A percentile compares a stretch with the other conserved stretches of the same genome.
phyloP scores from a whole-genome alignment of 495 filamentous ascomycete species.

The Achaetomiella virescens region DNA sequence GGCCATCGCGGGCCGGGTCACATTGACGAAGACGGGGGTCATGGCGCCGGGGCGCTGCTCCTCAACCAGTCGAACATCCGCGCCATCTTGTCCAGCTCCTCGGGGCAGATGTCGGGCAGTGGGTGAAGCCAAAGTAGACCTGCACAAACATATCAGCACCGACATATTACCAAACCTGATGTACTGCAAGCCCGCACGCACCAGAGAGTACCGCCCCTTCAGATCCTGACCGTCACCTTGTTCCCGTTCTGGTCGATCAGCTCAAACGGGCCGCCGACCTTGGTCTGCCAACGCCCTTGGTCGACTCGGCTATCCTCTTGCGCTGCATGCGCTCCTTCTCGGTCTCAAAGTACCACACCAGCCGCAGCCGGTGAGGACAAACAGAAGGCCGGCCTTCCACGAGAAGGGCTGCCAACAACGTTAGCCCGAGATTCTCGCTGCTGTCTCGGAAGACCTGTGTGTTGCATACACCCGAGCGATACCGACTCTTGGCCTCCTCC shows the following conservation, averaged over 20 bases:
- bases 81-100: constrained; percentile 98
- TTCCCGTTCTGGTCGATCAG: constrained; percentile 77
- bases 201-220: constrained; percentile 78
- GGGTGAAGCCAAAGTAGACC: constrained; percentile 98
- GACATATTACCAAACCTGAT: not conserved
- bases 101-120: constrained; percentile 99
- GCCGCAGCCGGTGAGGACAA: constrained; percentile 70
- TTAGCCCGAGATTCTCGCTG: constrained; percentile 15
- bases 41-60: constrained; percentile 35
- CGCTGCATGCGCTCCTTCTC: constrained; percentile 87
- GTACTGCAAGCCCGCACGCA: constrained; percentile 19
- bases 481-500: constrained; percentile 47
- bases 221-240: constrained; percentile 66
- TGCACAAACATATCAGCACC: constrained; percentile 8
- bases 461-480: constrained; percentile 43
- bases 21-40: constrained; percentile 87
- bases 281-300: constrained; percentile 85
- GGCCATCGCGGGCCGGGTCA: constrained; percentile 86
- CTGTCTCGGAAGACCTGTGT: not conserved
- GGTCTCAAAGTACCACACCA: constrained; percentile 81
- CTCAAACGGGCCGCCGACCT: constrained; percentile 82
- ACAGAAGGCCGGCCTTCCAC: constrained; percentile 79
- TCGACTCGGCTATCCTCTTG: constrained; percentile 77
- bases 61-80: constrained; percentile 79
- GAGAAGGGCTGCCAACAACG: constrained; percentile 69